A percentile compares a stretch with the other conserved stretches of the same genome.
These are phyloP conservation scores for Cladophialophora immunda DNA, from an alignment of 2,329 filamentous ascomycete genomes.

Conservation along the genomic window DNA sequence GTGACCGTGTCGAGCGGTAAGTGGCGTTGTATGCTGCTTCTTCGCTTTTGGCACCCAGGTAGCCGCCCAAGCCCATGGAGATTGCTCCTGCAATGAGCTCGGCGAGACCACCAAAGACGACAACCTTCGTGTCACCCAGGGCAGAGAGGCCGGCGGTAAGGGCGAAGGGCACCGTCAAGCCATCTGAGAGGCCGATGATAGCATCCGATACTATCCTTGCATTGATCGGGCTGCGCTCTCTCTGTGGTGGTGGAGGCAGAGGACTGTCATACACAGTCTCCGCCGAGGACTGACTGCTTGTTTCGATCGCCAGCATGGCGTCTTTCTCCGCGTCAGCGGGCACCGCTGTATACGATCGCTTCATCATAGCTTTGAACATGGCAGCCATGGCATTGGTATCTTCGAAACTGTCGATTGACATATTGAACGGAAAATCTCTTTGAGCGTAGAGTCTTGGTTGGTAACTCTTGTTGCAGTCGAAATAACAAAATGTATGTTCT, in stretches of 20 bases:
- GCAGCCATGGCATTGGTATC: constrained; percentile 34
- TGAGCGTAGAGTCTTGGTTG: background rate
- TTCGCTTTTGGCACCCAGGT: constrained; percentile 68
- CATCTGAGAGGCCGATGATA: constrained; percentile 80
- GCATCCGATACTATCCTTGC: constrained; percentile 57
- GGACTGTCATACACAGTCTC: constrained; percentile 24
- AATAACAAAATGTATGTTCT: background rate
- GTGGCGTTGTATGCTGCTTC: constrained; percentile 34
- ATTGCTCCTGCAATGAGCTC: constrained; percentile 80
- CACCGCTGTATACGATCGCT: constrained; percentile 21
- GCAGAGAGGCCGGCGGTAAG: constrained; percentile 73
- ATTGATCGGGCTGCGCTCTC: constrained; percentile 21
- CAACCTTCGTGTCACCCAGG: constrained; percentile 69
- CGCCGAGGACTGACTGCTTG: constrained; percentile 30
- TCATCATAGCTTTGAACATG: constrained; percentile 30
- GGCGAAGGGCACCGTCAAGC: constrained; percentile 81
- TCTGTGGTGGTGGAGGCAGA: background rate
- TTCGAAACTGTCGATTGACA: constrained; percentile 33
- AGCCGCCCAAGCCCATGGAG: constrained; percentile 79
- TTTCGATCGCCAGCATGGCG: constrained; percentile 23
- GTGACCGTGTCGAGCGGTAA: constrained; percentile 24
- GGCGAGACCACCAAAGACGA: constrained; percentile 76
- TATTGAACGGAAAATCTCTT: constrained; percentile 1
- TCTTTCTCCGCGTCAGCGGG: constrained; percentile 28
- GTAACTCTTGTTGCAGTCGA: background rate